Percentiles rank a stretch among this genome's conserved stretches.
These are phyloP conservation scores for Fusarium pseudoanthophilum DNA, from an alignment of 2,329 filamentous ascomycete genomes.

Conservation along the genomic window DNA sequence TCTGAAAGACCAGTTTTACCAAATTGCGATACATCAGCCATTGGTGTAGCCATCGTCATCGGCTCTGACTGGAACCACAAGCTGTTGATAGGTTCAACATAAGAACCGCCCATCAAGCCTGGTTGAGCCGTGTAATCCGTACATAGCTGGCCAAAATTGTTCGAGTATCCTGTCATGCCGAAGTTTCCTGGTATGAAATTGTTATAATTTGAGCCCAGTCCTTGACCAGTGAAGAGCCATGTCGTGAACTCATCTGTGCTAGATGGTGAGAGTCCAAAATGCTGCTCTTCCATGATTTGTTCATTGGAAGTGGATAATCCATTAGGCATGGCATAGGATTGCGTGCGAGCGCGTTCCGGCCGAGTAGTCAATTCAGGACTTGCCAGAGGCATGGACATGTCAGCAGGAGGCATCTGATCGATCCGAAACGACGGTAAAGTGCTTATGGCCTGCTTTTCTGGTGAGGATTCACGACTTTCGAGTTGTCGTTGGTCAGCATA, in stretches of 20 bases:
- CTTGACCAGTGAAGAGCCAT: slow-evolving; percentile 44
- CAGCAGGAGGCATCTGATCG: slow-evolving; percentile 33
- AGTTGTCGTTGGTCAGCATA: slow-evolving; percentile 35
- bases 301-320: slow-evolving; percentile 35
- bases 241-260: slow-evolving; percentile 45
- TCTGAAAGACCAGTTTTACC: slow-evolving; percentile 43
- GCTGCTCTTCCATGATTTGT: slow-evolving; percentile 42
- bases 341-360: slow-evolving; percentile 35
- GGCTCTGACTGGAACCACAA: slow-evolving; percentile 45
- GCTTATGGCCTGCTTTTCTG: slow-evolving; percentile 33
- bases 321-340: slow-evolving; percentile 40
- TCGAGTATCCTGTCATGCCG: slow-evolving; percentile 42
- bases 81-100: slow-evolving; percentile 44
- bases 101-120: slow-evolving; percentile 39
- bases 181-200: slow-evolving; percentile 39
- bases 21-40: slow-evolving; percentile 39
- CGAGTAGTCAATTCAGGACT: slow-evolving; percentile 33
- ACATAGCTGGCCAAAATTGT: slow-evolving; percentile 45
- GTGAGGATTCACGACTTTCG: slow-evolving; percentile 41
- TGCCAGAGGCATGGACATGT: slow-evolving; percentile 39
- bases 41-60: slow-evolving; percentile 36
- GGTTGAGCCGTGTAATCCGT: slow-evolving; percentile 41
- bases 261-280: slow-evolving; percentile 43
- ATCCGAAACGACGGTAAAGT: slow-evolving; percentile 34
- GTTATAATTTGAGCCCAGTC: slow-evolving; percentile 36